A percentile compares a stretch with the other conserved stretches of the same genome.
These are phyloP conservation scores for Reticulascus tulasneorum DNA, from an alignment of 2,329 filamentous ascomycete species.

Conservation along the genomic window DNA sequence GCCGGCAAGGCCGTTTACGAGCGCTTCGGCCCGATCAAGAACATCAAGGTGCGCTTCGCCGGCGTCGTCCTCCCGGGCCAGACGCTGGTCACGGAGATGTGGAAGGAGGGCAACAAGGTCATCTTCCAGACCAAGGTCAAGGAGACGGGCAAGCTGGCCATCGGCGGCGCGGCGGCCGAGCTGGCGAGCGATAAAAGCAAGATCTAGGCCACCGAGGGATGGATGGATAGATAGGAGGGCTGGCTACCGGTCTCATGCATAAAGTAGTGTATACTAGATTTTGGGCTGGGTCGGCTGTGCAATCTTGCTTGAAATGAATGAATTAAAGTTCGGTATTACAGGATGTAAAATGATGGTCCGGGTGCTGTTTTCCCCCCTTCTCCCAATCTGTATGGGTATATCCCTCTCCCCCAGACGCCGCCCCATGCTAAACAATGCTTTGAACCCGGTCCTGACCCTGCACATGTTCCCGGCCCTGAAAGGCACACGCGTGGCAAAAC, in stretches of 20 bases:
- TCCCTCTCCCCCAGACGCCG: no score
- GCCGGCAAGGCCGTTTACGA: slow-evolving; percentile 86
- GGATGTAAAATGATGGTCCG: no score
- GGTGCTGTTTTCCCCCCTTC: no score
- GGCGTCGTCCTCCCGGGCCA: slow-evolving; percentile 81
- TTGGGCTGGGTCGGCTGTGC: no score
- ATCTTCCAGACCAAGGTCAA: slow-evolving; percentile 86
- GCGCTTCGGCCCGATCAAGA: slow-evolving; percentile 78
- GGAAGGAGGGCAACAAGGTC: slow-evolving; percentile 77
- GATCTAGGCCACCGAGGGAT: slow-evolving; percentile 11
- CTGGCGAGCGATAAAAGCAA: slow-evolving; percentile 43
- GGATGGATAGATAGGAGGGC: no score
- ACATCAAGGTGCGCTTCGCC: slow-evolving; percentile 89
- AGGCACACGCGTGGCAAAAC: slow-evolving; percentile 2
- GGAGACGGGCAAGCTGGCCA: slow-evolving; percentile 87
- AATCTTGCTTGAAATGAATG: no score
- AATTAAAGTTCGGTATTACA: no score
- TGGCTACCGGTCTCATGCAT: no score
- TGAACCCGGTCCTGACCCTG: no score
- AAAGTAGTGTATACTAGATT: no score
- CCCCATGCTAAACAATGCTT: no score
- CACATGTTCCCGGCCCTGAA: not conserved
- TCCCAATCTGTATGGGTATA: no score
- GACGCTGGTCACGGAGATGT: slow-evolving; percentile 92
- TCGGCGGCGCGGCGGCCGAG: slow-evolving; percentile 77